phyloP scores from a whole-genome alignment of 1,139 yeast genomes.

The Yamadazyma friedrichii region DNA sequence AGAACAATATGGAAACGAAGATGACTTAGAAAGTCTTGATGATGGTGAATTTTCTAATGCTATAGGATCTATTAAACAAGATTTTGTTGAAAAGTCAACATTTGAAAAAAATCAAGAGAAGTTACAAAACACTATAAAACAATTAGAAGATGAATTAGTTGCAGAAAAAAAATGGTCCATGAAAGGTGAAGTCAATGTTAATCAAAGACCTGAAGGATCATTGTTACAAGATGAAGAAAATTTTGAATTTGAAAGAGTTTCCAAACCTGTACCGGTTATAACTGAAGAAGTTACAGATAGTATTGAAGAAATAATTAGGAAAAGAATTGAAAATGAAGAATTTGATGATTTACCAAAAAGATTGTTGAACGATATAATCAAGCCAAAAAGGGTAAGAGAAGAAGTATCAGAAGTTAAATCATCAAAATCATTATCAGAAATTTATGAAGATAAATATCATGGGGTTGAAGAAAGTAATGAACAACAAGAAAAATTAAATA shows the following conservation, averaged over 20 bases:
- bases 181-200: constrained; percentile 86
- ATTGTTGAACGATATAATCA: constrained; percentile 59
- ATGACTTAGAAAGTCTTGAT: constrained; percentile 20
- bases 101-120: constrained; percentile 82
- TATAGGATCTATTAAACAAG: constrained; percentile 55
- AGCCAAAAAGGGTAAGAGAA: constrained; percentile 45
- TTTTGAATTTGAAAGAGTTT: constrained; percentile 45
- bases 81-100: constrained; percentile 64
- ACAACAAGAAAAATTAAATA: constrained; percentile 58
- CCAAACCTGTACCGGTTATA: constrained; percentile 77
- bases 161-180: constrained; percentile 93
- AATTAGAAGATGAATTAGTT: constrained; percentile 81
- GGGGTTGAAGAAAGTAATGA: constrained; percentile 39
- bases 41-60: constrained; percentile 56
- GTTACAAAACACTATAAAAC: constrained; percentile 72
- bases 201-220: constrained; percentile 82
- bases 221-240: constrained; percentile 47
- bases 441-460: constrained; percentile 83
- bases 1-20: constrained; percentile 28
- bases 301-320: constrained; percentile 82
- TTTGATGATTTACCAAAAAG: constrained; percentile 86
- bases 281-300: constrained; percentile 85
- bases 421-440: constrained; percentile 82
- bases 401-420: constrained; percentile 87
- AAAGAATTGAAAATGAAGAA: constrained; percentile 69